phyloP scores from a whole-genome alignment of 2,329 filamentous ascomycete genomes.

The Alternaria gansuensis region DNA sequence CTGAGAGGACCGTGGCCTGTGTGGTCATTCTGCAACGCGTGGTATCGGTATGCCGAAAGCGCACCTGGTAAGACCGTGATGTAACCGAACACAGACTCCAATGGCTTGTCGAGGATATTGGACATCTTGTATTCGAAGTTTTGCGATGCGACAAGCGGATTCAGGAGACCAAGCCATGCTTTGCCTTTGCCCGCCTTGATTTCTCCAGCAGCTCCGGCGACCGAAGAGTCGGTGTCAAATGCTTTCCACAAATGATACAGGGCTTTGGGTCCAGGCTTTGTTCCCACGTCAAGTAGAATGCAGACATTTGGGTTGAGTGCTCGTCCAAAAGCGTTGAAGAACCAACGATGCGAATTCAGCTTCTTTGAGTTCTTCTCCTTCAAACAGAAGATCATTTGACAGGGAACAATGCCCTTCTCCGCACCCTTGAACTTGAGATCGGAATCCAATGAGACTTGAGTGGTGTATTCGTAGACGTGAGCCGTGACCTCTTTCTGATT shows the following conservation, averaged over 20 bases:
- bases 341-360: constrained; percentile 98
- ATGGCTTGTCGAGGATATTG: constrained; percentile 95
- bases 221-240: constrained; percentile 96
- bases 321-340: constrained; percentile 96
- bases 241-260: constrained; percentile 99
- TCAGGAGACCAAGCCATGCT: constrained; percentile 81
- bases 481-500: constrained; percentile 95
- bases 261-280: constrained; percentile 84
- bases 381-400: constrained; percentile 97
- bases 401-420: constrained; percentile 97
- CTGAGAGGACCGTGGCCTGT: constrained; percentile 94
- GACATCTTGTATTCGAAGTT: constrained; percentile 99
- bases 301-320: constrained; percentile 95
- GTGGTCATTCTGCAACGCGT: constrained; percentile 94
- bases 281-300: constrained; percentile 95
- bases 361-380: constrained; percentile 99
- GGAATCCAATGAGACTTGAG: constrained; percentile 92
- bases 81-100: constrained; percentile 97
- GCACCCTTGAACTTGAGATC: constrained; percentile 99
- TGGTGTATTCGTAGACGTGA: constrained; percentile 98
- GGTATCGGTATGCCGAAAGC: constrained; percentile 92
- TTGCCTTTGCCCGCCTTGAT: constrained; percentile 97
- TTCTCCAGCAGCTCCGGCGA: constrained; percentile 95
- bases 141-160: constrained; percentile 93
- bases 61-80: constrained; percentile 97